phyloP scores from a whole-genome alignment of 345 rosid species.

The Corchorus olitorius region DNA sequence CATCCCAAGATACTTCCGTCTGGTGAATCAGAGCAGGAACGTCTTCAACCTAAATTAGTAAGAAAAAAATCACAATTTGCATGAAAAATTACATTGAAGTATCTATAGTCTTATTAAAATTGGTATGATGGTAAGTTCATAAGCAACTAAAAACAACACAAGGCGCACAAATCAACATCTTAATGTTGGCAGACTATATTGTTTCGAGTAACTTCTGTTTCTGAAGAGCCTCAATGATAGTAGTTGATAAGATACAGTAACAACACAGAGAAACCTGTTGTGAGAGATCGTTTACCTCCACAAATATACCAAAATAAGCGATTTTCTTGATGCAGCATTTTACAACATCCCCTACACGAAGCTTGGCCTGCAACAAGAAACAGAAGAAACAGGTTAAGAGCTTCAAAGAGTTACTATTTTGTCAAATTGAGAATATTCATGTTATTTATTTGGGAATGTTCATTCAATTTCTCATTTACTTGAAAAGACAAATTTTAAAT shows the following conservation, averaged over 20 bases:
- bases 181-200: slow-evolving; percentile 3
- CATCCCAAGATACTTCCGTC: slow-evolving; percentile 95
- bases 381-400: slow-evolving; percentile 10
- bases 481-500: neutral
- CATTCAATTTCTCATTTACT: neutral
- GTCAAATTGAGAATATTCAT: slow-evolving; percentile 15
- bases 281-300: slow-evolving; percentile 57
- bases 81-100: neutral
- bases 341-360: slow-evolving; percentile 87
- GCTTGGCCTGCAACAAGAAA: slow-evolving; percentile 64
- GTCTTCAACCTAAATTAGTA: slow-evolving; percentile 69
- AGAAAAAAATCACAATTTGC: slow-evolving; percentile 7
- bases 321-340: slow-evolving; percentile 87
- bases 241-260: neutral
- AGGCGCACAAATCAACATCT: neutral
- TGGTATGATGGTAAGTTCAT: neutral
- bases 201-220: neutral
- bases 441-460: neutral
- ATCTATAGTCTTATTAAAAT: neutral
- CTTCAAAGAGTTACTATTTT: slow-evolving; percentile 18
- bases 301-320: slow-evolving; percentile 89
- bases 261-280: neutral
- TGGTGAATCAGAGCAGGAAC: slow-evolving; percentile 93
- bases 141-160: slow-evolving; percentile 7
- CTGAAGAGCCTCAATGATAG: neutral